Base-by-base conservation (phyloP, 257 asterid genomes). In the Solanum ossicruentum region DNA sequence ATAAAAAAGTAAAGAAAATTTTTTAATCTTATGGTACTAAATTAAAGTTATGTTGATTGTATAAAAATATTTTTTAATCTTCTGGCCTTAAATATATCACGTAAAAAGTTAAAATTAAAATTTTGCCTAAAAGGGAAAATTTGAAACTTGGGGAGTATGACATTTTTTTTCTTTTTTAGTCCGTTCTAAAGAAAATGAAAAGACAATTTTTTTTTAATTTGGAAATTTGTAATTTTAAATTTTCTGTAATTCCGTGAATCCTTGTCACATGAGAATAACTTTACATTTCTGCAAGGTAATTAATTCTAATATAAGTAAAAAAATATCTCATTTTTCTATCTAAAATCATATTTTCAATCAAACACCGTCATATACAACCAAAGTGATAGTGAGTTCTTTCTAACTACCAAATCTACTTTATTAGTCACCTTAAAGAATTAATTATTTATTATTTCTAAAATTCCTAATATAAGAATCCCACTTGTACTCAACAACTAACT, bases 381-480 rank as follows among this genome's bases (percentile, higher is more conserved):
- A 66, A 28, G 11, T 0, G 1, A 66, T 15, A 4, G 3, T 13
- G 12, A 13, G 6, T 15, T 7, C 4, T 15, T 83, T 85, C 45
- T 9, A 77, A 26, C 86, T 55, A 83, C 81, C 52, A 88, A 97
- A 88, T 88, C 61, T 91, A 91, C 85, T 6, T 5, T 55, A 55
- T 55, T 28, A 58, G 20, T 81, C 39, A 58, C 58, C 36, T 81
- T 0, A 58, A 26, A 17, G 47, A 56, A n/a, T 3, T 41, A 57
- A 81, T 57, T 81, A 9, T 58, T 56, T 58, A 32, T 3, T 32
- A 81, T 41, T 56, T n/a, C 1, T 32, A 13, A 57, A 63, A 20
- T 12, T 81, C 6, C 6, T 18, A 58, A 57, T 72, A 72, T 72
- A 45, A 73, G 7, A 69, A n/a, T 12, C 36, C 81, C 58, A n/a